These are phyloP conservation scores for Quercus lobata DNA, from an alignment of 331 rosid genomes.

Conservation along the genomic window DNA sequence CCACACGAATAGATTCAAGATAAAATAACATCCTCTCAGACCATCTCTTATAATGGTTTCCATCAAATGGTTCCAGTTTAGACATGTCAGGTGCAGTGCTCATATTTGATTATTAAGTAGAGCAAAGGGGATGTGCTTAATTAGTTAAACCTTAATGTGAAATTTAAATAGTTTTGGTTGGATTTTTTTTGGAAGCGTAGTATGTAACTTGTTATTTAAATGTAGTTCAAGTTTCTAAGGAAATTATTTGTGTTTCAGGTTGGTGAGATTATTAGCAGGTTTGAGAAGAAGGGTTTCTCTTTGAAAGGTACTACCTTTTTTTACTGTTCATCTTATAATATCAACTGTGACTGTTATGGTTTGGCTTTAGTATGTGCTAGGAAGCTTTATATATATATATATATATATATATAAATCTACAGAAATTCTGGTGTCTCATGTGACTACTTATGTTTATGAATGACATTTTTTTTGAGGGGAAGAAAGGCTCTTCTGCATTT, in stretches of 20 bases:
- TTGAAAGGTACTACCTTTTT: slow-evolving; percentile 51
- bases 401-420: too few species aligned
- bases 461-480: too few species aligned
- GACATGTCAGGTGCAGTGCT: too few species aligned
- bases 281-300: slow-evolving; percentile 92
- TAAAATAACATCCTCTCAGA: too few species aligned
- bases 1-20: too few species aligned
- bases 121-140: not conserved
- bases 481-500: too few species aligned
- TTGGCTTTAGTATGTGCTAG: not conserved
- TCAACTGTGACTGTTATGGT: not conserved
- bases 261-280: slow-evolving; percentile 84
- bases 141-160: not conserved
- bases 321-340: not conserved
- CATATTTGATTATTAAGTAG: not conserved
- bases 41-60: too few species aligned
- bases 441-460: too few species aligned
- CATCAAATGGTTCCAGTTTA: too few species aligned
- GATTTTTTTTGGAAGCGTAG: not conserved
- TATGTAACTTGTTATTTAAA: not conserved
- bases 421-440: too few species aligned
- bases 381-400: too few species aligned
- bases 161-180: not conserved
- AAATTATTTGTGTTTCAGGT: slow-evolving; percentile 38
- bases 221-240: not conserved